Evolutionary conservation across 2,329 filamentous ascomycete genomes (phyloP), one percentile per base, ranked within the genome.

Genomic region (Hawksworthiomyces lignivorus): DNA sequence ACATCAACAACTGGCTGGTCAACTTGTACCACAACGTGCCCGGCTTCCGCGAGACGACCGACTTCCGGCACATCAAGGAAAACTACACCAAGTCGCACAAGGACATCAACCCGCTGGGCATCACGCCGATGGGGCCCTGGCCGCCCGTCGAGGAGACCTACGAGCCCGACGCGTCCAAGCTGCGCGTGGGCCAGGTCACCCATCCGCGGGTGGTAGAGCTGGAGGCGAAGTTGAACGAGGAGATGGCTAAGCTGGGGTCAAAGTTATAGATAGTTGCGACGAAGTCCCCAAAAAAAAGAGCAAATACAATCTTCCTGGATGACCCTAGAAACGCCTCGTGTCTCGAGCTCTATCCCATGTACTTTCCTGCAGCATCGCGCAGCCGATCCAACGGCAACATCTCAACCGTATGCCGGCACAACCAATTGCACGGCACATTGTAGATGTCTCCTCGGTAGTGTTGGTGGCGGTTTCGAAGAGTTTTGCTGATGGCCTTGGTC

Each of bases 31-130:
- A 72, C 67, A 69, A 73, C 44, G 64, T 72, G 1, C 52, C 59
- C 15, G 74, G 68, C 0, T 77, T 77, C 47, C 67, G 56, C 44
- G 72, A 75, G 50, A 77, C 73, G 14, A 83, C 79, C 0, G 64
- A 83, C 47, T 83, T 83, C 49, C 70, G 60, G 47, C 79, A 84
- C 52, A 83, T 83, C 55, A 84, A 83, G 59, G 79, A 84, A 55
- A 82, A 79, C 48, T 65, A 64, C 46, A 61, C 76, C 11, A 82
- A 81, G 59, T 75, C 69, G 43, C 76, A 81, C 51, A 51, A 50
- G 4, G 70, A 73, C 46, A 72, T 82, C 45, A 82, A 82, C 49
- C 77, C 77, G 1, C 65, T 68, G 31, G 70, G 67, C 2, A 81
- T 82, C 48, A 80, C 76, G n/a, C 77, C 77, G 0, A 53, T 77